Evolutionary conservation across 768 basidiomycete genomes (phyloP).

Genomic region (Cantharellus cinnabarinus): DNA sequence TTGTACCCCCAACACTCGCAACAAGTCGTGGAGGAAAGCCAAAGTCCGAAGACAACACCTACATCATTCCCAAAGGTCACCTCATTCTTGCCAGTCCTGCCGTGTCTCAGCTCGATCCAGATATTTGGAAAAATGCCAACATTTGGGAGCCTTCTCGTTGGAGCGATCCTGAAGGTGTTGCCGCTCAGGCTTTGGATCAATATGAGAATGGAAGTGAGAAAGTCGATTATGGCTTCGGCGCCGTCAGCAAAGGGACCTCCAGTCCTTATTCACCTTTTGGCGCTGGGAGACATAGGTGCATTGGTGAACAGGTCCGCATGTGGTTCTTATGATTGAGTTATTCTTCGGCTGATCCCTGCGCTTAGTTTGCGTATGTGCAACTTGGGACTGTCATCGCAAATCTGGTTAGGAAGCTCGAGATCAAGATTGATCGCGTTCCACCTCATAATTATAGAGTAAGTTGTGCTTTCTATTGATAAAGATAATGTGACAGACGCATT

Average conservation of each 20-base stretch:
- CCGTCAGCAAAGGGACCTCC: constrained; percentile 88
- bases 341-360: constrained; percentile 1
- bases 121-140: constrained; percentile 51
- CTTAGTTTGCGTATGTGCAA: constrained; percentile 85
- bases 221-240: constrained; percentile 90
- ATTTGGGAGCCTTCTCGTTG: constrained; percentile 71
- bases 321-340: neutral
- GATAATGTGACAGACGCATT: neutral
- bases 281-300: constrained; percentile 87
- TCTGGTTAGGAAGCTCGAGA: constrained; percentile 53
- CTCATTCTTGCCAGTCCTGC: constrained; percentile 78
- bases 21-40: constrained; percentile 35
- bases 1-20: constrained; percentile 60
- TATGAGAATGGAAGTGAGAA: constrained; percentile 66
- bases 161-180: constrained; percentile 67
- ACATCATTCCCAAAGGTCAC: constrained; percentile 77
- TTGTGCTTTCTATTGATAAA: constrained; percentile 8
- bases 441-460: constrained; percentile 78
- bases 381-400: constrained; percentile 65
- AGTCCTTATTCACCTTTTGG: constrained; percentile 96
- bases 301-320: constrained; percentile 55
- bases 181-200: constrained; percentile 52
- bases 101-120: constrained; percentile 70
- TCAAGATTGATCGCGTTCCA: constrained; percentile 53
- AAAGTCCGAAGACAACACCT: constrained; percentile 30